phyloP scores from a whole-genome alignment of 306 rosid species.

The Quercus gilva region DNA sequence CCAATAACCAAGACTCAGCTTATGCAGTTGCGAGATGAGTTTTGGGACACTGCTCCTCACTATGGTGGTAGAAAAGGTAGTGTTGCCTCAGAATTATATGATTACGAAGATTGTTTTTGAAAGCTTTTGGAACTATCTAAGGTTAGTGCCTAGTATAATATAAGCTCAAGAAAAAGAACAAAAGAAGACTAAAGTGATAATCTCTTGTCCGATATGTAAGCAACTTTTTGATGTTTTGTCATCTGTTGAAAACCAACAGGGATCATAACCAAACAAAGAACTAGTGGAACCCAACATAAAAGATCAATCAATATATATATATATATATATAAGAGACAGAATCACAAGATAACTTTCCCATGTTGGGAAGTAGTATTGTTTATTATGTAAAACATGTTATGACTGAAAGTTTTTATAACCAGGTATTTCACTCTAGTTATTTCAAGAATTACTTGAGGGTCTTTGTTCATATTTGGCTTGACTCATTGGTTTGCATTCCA shows the following conservation, averaged over 20 bases:
- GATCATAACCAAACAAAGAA: neutral
- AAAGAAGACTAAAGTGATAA: neutral
- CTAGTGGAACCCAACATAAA: neutral
- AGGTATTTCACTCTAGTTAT: too few species aligned
- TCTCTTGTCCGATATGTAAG: neutral
- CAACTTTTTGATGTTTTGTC: neutral
- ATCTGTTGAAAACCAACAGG: neutral
- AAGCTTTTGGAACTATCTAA: constrained; percentile 4
- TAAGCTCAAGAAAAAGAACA: constrained; percentile 7
- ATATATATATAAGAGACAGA: too few species aligned
- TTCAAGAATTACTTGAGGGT: neutral
- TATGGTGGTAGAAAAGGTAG: constrained; percentile 97
- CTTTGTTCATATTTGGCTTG: neutral
- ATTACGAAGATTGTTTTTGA: neutral
- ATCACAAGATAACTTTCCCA: too few species aligned
- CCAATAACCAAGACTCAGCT: constrained; percentile 91
- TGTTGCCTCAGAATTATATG: constrained; percentile 3
- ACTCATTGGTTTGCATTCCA: neutral
- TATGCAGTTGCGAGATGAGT: constrained; percentile 85
- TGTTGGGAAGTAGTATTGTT: too few species aligned
- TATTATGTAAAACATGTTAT: too few species aligned
- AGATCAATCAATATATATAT: neutral
- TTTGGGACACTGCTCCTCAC: constrained; percentile 99
- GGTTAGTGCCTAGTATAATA: constrained; percentile 6
- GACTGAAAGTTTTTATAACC: too few species aligned